Conservation (phyloP, 2,329 filamentous ascomycete genomes). For the Talaromyces sp. region DNA sequence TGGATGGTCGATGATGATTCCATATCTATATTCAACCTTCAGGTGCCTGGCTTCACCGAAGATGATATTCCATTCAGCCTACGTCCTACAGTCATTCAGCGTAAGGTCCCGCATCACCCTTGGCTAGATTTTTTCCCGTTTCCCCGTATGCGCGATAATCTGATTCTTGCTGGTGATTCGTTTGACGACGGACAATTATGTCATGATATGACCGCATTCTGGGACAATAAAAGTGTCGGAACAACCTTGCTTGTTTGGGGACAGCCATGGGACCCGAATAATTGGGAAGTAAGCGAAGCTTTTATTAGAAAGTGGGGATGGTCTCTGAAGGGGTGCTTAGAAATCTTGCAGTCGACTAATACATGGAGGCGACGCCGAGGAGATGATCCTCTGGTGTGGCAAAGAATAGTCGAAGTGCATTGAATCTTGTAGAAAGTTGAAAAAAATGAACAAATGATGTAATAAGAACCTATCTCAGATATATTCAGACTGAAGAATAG, state of each 20-base stretch:
- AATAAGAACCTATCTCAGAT: too few species aligned
- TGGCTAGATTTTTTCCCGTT: slow-evolving; percentile 7
- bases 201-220: slow-evolving; percentile 13
- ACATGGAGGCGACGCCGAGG: slow-evolving; percentile 17
- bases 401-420: neutral
- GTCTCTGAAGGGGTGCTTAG: slow-evolving; percentile 19
- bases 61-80: neutral
- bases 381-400: neutral
- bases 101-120: slow-evolving; percentile 1
- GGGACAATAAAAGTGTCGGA: neutral
- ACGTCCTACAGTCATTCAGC: slow-evolving; percentile 3
- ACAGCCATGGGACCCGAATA: slow-evolving; percentile 22
- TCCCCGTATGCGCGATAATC: slow-evolving; percentile 4
- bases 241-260: slow-evolving; percentile 23
- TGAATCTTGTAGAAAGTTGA: neutral
- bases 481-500: too few species aligned
- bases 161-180: slow-evolving; percentile 12
- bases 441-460: too few species aligned
- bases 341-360: slow-evolving; percentile 22
- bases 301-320: slow-evolving; percentile 25
- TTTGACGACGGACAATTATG: slow-evolving; percentile 15
- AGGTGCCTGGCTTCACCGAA: neutral
- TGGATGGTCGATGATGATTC: neutral
- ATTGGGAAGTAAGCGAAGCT: slow-evolving; percentile 23
- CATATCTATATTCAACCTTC: slow-evolving; percentile 1